Conservation (phyloP, 768 basidiomycete genomes). For the Phanerodontia chrysosporium region DNA sequence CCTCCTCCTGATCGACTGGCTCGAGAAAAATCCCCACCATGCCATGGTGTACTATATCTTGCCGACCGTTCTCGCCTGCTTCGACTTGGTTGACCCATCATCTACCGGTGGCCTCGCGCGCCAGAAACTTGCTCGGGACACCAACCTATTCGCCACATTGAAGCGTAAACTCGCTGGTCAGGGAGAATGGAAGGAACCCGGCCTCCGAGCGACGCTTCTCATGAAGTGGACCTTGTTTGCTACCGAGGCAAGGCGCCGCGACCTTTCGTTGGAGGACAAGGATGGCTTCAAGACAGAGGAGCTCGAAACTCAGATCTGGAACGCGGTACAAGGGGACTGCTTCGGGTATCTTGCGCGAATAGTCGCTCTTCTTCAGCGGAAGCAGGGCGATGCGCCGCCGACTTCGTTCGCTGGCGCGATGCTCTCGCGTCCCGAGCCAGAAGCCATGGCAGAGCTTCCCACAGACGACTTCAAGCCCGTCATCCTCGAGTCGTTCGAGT, state of each 20-base stretch:
- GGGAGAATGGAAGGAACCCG: constrained; percentile 63
- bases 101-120: constrained; percentile 42
- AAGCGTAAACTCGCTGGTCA: constrained; percentile 47
- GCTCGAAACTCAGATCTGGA: constrained; percentile 77
- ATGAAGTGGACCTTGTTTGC: constrained; percentile 88
- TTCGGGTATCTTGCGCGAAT: constrained; percentile 68
- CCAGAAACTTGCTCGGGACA: constrained; percentile 43
- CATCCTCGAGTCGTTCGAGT: constrained; percentile 64
- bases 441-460: constrained; percentile 34
- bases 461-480: constrained; percentile 48
- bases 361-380: constrained; percentile 53
- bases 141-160: constrained; percentile 51
- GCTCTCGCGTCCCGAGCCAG: constrained; percentile 29
- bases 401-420: constrained; percentile 24
- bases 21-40: constrained; percentile 61
- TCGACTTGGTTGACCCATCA: constrained; percentile 62
- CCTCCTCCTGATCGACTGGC: constrained; percentile 65
- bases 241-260: constrained; percentile 68
- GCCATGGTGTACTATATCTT: constrained; percentile 68
- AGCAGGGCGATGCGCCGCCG: constrained; percentile 27
- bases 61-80: constrained; percentile 55
- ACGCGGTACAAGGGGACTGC: constrained; percentile 77
- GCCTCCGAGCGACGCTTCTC: constrained; percentile 68
- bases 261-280: constrained; percentile 58
- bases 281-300: constrained; percentile 72